Evolutionary conservation across 768 basidiomycete species (phyloP), one percentile per base, ranked within the genome.

Genomic region (Chalciporus chontae): DNA sequence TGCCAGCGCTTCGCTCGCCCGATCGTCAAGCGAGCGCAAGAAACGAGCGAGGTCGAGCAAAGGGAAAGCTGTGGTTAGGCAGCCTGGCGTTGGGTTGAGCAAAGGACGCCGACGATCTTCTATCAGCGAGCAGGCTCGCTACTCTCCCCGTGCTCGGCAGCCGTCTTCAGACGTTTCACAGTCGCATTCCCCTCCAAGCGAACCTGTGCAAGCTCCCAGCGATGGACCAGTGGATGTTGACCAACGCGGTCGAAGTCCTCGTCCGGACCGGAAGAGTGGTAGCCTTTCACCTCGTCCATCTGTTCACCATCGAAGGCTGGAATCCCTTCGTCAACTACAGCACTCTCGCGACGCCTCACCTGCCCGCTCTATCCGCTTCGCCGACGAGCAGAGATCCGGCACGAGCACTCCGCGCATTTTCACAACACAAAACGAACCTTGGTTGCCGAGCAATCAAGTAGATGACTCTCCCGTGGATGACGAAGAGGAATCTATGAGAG

Each of bases 301-400:
- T 4, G 26, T 64, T 45, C 60, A 51, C 6, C 68, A 68, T 40
- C 59, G 66, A 45, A 57, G 66, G 11, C 58, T 68, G 7, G 66
- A 68, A 42, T 69, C 66, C 6, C 62, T 68, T 21, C 59, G 23
- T 21, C 34, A 53, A 6, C 37, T 40, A 37, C 27, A 40, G n/a
- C 55, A 49, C 18, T 57, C 66, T 15, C 70, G 76, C 19, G 76
- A 75, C 3, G 68, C 60, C 41, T 78, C 77, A 7, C 76, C 76
- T 1, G 53, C 71, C 8, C 74, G 76, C n/a, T 78, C 76, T 11
- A 69, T 78, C 46, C 71, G 74, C 31, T 78, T 76, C 55, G 74
- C 69, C 34, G 76, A 77, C 26, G 63, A 69, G 45, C 62, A 55
- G n/a, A 52, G 29, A n/a, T 54, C 52, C 5, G 59, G 65, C 32